phyloP scores from a whole-genome alignment of 78 protist species.

The Tieghemostelium lacteum region DNA sequence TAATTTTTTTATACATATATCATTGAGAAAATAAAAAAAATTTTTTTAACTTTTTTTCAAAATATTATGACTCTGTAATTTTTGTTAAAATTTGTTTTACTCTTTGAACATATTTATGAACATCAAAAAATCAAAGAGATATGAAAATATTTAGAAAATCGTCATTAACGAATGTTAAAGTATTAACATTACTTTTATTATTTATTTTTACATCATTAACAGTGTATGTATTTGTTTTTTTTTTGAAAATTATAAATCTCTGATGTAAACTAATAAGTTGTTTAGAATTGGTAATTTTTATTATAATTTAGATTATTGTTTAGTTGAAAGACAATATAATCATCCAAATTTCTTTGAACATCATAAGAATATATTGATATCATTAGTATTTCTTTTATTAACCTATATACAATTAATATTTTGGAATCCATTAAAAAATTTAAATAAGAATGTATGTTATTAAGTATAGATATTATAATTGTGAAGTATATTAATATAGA shows the following conservation, averaged over 20 bases:
- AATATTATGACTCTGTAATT: no score
- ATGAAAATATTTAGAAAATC: constrained; percentile 27
- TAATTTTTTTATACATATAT: no score
- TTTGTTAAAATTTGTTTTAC: no score
- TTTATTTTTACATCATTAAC: not conserved
- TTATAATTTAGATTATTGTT: constrained; percentile 56
- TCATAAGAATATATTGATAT: not conserved
- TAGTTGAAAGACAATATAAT: constrained; percentile 24
- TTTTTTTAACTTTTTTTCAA: no score
- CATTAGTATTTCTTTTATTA: constrained; percentile 9
- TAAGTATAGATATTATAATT: not conserved
- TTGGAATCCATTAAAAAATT: constrained; percentile 54
- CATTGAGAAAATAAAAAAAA: no score
- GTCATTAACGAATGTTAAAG: constrained; percentile 29
- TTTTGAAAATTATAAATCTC: not conserved
- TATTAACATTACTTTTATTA: constrained; percentile 6
- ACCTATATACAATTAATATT: constrained; percentile 1
- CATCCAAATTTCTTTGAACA: not conserved
- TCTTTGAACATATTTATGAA: no score
- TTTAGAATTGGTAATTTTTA: constrained; percentile 1
- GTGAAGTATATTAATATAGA: not conserved
- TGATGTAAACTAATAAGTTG: not conserved
- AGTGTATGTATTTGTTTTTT: constrained; percentile 2
- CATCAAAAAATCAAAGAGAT: no score
- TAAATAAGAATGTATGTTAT: not conserved